Evolutionary conservation across 352 stramenopile species (phyloP).

Genomic region (Pythium apleroticum): DNA sequence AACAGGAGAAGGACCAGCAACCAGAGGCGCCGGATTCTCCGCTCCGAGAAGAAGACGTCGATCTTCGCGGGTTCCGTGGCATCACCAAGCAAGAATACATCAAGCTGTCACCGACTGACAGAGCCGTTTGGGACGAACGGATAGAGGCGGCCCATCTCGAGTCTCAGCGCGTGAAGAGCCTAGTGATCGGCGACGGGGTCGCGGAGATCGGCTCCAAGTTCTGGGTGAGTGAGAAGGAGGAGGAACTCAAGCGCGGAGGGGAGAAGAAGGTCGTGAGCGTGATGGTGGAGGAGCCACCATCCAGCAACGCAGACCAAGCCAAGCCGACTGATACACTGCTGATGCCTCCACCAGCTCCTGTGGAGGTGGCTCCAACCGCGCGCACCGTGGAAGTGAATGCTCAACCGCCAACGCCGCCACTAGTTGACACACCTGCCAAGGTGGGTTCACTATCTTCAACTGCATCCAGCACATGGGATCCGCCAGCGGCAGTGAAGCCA

Average conservation of each 20-base stretch:
- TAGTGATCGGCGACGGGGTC: conserved; percentile 51
- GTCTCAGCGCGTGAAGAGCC: conserved; percentile 34
- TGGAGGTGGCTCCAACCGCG: not conserved
- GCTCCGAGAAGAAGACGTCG: conserved; percentile 28
- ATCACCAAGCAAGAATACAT: conserved; percentile 69
- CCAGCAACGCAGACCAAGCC: not conserved
- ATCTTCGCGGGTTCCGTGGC: conserved; percentile 54
- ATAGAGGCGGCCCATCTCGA: conserved; percentile 54
- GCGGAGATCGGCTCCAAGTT: conserved; percentile 43
- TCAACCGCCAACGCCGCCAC: not conserved
- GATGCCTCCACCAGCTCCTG: not conserved
- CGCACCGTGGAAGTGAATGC: not conserved
- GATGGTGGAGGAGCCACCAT: not conserved
- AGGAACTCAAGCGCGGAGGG: conserved; percentile 1
- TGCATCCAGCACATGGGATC: not conserved
- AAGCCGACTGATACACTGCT: not conserved
- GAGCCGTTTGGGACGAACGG: conserved; percentile 54
- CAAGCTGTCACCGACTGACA: conserved; percentile 40
- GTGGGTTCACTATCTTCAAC: not conserved
- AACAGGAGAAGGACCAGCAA: conserved; percentile 35
- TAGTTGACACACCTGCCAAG: not conserved
- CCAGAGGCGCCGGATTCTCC: conserved; percentile 27
- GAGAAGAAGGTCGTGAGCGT: conserved; percentile 9
- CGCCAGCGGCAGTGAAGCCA: not conserved
- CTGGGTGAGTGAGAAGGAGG: conserved; percentile 39